Conservation (phyloP, 2,329 filamentous ascomycete species). For the Chaetothyriales sp. region DNA sequence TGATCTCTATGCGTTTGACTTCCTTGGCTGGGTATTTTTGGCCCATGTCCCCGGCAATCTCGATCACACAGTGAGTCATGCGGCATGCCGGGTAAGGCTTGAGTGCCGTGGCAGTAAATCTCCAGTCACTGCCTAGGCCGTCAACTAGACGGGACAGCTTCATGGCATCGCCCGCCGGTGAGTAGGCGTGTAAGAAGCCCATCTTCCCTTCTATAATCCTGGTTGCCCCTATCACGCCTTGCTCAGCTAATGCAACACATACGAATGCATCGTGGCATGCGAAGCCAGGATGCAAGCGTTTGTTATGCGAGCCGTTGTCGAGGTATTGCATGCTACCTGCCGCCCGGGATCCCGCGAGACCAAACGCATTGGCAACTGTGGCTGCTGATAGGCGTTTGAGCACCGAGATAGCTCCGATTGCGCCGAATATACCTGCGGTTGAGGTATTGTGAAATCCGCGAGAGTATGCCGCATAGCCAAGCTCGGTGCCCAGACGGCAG, state of each 20-base stretch:
- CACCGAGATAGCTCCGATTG: slow-evolving; percentile 21
- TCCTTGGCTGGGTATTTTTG: slow-evolving; percentile 1
- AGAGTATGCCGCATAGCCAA: slow-evolving; percentile 22
- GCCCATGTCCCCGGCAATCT: slow-evolving; percentile 5
- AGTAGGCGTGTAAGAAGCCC: slow-evolving; percentile 14
- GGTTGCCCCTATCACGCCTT: slow-evolving; percentile 19
- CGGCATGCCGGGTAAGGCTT: slow-evolving; percentile 11
- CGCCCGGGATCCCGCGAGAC: slow-evolving; percentile 24
- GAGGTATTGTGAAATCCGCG: slow-evolving; percentile 26
- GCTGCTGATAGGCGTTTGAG: slow-evolving; percentile 18
- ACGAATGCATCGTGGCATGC: slow-evolving; percentile 26
- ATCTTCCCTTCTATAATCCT: slow-evolving; percentile 14
- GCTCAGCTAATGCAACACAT: slow-evolving; percentile 23
- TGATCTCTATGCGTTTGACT: slow-evolving; percentile 7
- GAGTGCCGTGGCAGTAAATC: slow-evolving; percentile 4
- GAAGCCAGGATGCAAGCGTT: slow-evolving; percentile 26
- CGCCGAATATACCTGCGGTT: slow-evolving; percentile 25
- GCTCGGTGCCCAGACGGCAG: slow-evolving; percentile 22
- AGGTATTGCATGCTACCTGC: slow-evolving; percentile 27
- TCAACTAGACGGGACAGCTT: slow-evolving; percentile 3
- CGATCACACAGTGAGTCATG: slow-evolving; percentile 9
- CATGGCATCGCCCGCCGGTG: slow-evolving; percentile 6
- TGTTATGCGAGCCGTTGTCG: slow-evolving; percentile 26
- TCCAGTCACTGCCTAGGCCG: slow-evolving; percentile 9
- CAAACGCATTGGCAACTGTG: slow-evolving; percentile 22